Evolutionary conservation across 1,139 yeast genomes (phyloP).

Genomic region (Saccharomyces hybrid): DNA sequence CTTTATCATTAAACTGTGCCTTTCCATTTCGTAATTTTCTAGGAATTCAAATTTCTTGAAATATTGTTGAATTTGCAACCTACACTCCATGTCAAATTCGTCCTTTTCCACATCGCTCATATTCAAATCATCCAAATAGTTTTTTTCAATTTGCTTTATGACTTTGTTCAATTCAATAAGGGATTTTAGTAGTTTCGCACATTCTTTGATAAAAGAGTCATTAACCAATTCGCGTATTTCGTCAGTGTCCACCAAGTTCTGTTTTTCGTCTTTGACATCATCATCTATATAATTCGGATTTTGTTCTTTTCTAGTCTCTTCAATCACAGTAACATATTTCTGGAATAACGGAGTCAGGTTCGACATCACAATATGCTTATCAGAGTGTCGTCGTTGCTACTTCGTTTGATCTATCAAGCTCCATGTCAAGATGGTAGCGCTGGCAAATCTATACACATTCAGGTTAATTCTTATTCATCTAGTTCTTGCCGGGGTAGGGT

Average conservation of each 20-base stretch:
- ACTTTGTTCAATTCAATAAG: conserved; percentile 38
- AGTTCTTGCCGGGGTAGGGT: not conserved
- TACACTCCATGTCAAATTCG: conserved; percentile 48
- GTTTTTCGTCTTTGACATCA: conserved; percentile 27
- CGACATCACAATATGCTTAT: conserved; percentile 35
- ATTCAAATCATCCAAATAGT: conserved; percentile 37
- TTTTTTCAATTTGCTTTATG: conserved; percentile 36
- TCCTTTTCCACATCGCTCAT: conserved; percentile 44
- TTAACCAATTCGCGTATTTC: conserved; percentile 20
- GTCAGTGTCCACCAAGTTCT: conserved; percentile 11
- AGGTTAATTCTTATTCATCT: not conserved
- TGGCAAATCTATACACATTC: not conserved
- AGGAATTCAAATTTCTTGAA: conserved; percentile 44
- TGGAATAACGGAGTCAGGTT: conserved; percentile 47
- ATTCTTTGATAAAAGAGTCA: conserved; percentile 50
- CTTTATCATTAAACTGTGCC: conserved; percentile 19
- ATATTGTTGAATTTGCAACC: conserved; percentile 43
- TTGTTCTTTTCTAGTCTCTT: conserved; percentile 16
- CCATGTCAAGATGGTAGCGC: not conserved
- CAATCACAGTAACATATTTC: conserved; percentile 42
- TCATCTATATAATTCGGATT: conserved; percentile 16
- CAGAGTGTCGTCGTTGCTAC: not conserved
- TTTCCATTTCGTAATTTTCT: conserved; percentile 45
- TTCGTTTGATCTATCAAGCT: not conserved
- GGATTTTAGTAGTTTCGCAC: conserved; percentile 39